These are phyloP conservation scores for Colletotrichum sp. DNA, from an alignment of 2,329 filamentous ascomycete species.

Conservation along the genomic window DNA sequence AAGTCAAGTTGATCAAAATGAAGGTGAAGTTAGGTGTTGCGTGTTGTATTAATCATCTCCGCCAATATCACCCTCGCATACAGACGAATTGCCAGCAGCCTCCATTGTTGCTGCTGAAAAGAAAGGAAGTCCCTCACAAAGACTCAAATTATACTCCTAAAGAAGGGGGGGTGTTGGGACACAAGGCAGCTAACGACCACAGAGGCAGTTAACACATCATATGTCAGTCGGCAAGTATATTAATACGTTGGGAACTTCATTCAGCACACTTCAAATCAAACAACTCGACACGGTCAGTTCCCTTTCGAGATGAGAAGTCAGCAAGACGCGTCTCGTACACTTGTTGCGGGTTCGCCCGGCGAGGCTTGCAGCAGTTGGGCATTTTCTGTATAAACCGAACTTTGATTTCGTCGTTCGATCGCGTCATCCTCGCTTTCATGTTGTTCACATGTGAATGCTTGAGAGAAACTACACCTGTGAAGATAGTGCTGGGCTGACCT, in stretches of 20 bases:
- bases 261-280: not conserved
- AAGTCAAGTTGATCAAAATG: not conserved
- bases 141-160: not conserved
- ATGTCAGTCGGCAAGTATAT: not conserved
- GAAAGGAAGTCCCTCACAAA: not conserved
- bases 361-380: not conserved
- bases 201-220: rapidly evolving
- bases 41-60: not conserved
- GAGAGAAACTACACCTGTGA: rapidly evolving
- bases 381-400: rapidly evolving
- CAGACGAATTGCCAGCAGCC: no score
- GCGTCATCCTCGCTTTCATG: not conserved
- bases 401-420: not conserved
- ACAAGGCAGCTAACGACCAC: not conserved
- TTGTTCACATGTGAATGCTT: not conserved
- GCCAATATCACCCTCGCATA: not conserved
- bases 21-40: not conserved
- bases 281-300: no score
- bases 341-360: rapidly evolving
- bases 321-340: rapidly evolving
- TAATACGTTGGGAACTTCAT: not conserved
- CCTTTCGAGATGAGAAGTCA: not conserved
- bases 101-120: not conserved
- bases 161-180: not conserved
- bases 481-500: no score